Conservation (phyloP, 441 rosid genomes). For the Gossypium lobatum region DNA sequence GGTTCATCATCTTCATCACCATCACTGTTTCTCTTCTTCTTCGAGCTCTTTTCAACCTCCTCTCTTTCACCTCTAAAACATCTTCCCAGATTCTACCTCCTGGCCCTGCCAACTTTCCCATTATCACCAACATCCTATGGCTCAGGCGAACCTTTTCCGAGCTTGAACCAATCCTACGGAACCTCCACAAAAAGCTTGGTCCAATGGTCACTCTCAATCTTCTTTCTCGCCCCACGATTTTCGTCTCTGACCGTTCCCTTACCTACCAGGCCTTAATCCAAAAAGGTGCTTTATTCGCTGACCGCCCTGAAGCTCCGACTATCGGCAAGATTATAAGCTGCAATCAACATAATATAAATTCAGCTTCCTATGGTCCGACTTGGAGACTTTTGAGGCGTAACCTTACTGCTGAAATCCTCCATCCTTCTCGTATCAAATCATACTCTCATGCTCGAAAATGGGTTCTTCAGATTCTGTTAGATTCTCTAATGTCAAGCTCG, state of each 20-base stretch:
- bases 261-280: slow-evolving; percentile 22
- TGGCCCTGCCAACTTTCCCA: slow-evolving; percentile 22
- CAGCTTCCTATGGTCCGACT: slow-evolving; percentile 11
- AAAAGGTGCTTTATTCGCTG: slow-evolving; percentile 29
- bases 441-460: slow-evolving; percentile 26
- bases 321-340: not conserved
- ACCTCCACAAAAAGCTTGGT: slow-evolving; percentile 22
- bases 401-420: slow-evolving; percentile 21
- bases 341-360: not conserved
- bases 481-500: slow-evolving; percentile 10
- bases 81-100: slow-evolving; percentile 7
- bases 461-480: slow-evolving; percentile 21
- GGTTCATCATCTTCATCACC: slow-evolving; percentile 13
- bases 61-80: not conserved
- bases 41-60: slow-evolving; percentile 14
- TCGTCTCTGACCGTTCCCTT: slow-evolving; percentile 22
- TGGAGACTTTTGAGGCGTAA: slow-evolving; percentile 19
- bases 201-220: slow-evolving; percentile 27
- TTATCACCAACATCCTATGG: slow-evolving; percentile 21
- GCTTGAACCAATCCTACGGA: slow-evolving; percentile 16
- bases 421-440: slow-evolving; percentile 25
- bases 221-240: slow-evolving; percentile 22
- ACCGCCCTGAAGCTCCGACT: slow-evolving; percentile 22
- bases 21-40: slow-evolving; percentile 14
- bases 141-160: slow-evolving; percentile 21